These are phyloP conservation scores for Stagonosporopsis chrysanthemi DNA, from an alignment of 2,329 filamentous ascomycete species.

Conservation along the genomic window DNA sequence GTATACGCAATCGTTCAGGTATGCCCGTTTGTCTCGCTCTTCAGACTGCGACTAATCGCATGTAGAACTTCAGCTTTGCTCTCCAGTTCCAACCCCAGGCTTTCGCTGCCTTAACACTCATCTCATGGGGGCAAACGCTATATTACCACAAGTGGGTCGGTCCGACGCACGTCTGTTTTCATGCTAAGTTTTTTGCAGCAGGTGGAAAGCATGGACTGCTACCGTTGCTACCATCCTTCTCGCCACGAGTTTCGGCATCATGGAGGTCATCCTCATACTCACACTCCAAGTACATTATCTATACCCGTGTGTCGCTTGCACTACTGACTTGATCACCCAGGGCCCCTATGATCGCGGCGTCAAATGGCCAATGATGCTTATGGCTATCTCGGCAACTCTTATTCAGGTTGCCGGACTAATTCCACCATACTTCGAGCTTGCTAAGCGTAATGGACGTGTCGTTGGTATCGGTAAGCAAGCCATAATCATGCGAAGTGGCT, in stretches of 20 bases:
- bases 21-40: not conserved
- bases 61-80: conserved; percentile 62
- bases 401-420: conserved; percentile 65
- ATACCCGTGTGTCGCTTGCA: not conserved
- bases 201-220: conserved; percentile 59
- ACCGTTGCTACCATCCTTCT: conserved; percentile 51
- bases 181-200: conserved; percentile 41
- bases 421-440: conserved; percentile 68
- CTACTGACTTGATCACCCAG: conserved; percentile 38
- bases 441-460: conserved; percentile 67
- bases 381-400: conserved; percentile 66
- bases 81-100: conserved; percentile 64
- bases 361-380: conserved; percentile 61
- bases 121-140: conserved; percentile 62
- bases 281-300: conserved; percentile 58
- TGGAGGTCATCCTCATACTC: conserved; percentile 65
- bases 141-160: conserved; percentile 57
- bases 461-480: conserved; percentile 64
- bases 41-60: not conserved
- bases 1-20: conserved; percentile 62
- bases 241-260: conserved; percentile 58
- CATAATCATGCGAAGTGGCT: conserved; percentile 22
- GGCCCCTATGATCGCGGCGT: conserved; percentile 63
- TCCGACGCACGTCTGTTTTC: not conserved
- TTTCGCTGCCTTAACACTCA: conserved; percentile 58